A percentile compares a stretch with the other conserved stretches of the same genome.
These are phyloP conservation scores for Pontederia crassipes DNA, from an alignment of 176 grass and related monocot genomes.

Conservation along the genomic window DNA sequence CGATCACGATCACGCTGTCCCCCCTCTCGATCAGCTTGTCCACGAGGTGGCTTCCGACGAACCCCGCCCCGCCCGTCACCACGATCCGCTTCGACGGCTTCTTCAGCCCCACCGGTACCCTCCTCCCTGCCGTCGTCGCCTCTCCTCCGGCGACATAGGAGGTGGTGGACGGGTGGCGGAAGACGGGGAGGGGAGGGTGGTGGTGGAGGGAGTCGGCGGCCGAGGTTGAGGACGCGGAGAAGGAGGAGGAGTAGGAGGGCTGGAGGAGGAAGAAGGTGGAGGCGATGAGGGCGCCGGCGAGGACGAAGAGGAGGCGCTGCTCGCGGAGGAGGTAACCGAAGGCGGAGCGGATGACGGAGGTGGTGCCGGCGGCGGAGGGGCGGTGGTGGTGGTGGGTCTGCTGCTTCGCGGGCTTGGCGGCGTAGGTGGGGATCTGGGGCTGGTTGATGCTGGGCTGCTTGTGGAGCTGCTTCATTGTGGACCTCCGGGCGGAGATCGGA, in stretches of 20 bases:
- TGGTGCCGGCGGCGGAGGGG: background rate
- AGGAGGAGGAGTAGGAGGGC: constrained; percentile 50
- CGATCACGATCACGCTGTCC: constrained; percentile 91
- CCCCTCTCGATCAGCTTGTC: constrained; percentile 68
- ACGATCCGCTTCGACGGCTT: constrained; percentile 57
- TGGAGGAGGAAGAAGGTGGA: constrained; percentile 92
- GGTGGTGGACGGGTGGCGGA: background rate
- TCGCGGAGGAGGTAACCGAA: constrained; percentile 64
- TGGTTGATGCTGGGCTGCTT: constrained; percentile 49
- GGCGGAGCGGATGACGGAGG: constrained; percentile 17
- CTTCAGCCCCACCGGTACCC: constrained; percentile 63
- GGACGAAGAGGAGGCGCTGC: constrained; percentile 90
- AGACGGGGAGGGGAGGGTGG: background rate
- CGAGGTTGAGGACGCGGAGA: constrained; percentile 5
- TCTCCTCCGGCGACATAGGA: constrained; percentile 7
- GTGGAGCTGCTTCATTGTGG: constrained; percentile 69
- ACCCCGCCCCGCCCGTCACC: constrained; percentile 77
- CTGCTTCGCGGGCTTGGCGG: constrained; percentile 15
- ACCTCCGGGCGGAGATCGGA: background rate
- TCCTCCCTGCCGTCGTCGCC: constrained; percentile 5
- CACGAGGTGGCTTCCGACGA: constrained; percentile 90
- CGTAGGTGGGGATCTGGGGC: constrained; percentile 9
- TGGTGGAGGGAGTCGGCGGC: constrained; percentile 25
- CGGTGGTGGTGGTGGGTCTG: background rate
- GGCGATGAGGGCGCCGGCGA: constrained; percentile 85